Percentiles rank a stretch among this genome's conserved stretches.
Evolutionary conservation across 345 rosid genomes (phyloP).

Genomic region (Populus davidiana): DNA sequence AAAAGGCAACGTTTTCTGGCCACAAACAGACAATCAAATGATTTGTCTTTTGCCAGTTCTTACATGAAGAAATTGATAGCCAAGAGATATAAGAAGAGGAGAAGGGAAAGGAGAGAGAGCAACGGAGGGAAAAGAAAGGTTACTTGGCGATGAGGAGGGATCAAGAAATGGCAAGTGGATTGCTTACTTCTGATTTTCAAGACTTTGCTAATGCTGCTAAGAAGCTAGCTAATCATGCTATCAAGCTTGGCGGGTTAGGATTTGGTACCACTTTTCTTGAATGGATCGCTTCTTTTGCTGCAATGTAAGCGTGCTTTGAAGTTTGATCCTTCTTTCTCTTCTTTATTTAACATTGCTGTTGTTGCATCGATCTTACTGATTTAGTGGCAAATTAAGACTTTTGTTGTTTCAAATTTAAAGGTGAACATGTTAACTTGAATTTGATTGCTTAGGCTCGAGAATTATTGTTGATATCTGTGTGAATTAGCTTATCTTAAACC

Average conservation of each 20-base stretch:
- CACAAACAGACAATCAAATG: too few relatives aligned
- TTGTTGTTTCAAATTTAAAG: background rate
- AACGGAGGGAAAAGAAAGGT: conserved; percentile 20
- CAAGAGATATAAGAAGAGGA: too few relatives aligned
- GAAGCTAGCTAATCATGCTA: conserved; percentile 37
- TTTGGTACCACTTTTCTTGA: conserved; percentile 39
- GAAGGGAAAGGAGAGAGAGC: background rate
- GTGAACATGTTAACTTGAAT: too few relatives aligned
- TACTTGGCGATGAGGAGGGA: conserved; percentile 27
- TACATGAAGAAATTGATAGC: background rate
- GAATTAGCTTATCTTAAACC: background rate
- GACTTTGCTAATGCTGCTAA: conserved; percentile 39
- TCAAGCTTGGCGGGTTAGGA: conserved; percentile 39
- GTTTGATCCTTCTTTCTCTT: background rate
- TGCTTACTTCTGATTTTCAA: conserved; percentile 31
- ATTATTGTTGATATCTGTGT: background rate
- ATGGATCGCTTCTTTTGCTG: conserved; percentile 47
- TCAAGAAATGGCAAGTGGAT: conserved; percentile 9
- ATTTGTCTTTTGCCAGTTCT: background rate
- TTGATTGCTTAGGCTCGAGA: background rate
- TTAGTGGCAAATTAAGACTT: background rate
- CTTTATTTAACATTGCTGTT: too few relatives aligned
- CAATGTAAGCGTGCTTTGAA: conserved; percentile 23
- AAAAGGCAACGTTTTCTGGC: too few relatives aligned
- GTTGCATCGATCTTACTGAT: background rate